Conservation (phyloP, 305 asterid genomes). For the Fraxinus floribunda region DNA sequence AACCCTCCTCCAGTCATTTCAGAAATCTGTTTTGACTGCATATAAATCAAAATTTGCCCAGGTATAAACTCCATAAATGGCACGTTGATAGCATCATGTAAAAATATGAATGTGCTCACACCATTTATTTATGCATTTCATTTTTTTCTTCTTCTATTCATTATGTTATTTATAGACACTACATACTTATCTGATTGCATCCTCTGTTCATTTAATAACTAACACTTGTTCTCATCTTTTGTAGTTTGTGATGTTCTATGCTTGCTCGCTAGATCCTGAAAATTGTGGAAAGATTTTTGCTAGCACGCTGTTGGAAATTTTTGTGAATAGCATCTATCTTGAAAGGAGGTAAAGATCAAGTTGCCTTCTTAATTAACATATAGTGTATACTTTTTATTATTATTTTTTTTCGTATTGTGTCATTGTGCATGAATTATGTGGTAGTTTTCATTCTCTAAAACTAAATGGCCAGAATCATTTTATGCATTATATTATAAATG, state of each 20-base stretch:
- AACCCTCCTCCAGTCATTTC: slow-evolving; percentile 75
- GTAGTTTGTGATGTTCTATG: slow-evolving; percentile 94
- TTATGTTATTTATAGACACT: slow-evolving; percentile 8
- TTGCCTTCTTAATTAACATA: background rate
- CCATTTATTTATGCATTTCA: background rate
- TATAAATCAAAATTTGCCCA: slow-evolving; percentile 90
- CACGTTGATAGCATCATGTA: background rate
- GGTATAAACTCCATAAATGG: slow-evolving; percentile 42
- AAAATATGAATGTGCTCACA: background rate
- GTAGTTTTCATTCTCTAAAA: background rate
- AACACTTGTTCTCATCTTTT: slow-evolving; percentile 18
- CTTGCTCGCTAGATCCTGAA: slow-evolving; percentile 94
- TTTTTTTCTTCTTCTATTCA: background rate
- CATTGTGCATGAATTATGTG: background rate
- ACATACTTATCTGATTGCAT: background rate
- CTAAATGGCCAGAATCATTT: background rate
- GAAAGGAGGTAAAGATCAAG: slow-evolving; percentile 58
- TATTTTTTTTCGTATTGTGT: background rate
- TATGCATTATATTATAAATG: background rate
- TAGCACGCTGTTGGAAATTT: slow-evolving; percentile 44
- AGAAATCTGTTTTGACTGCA: slow-evolving; percentile 74
- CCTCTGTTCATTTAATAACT: background rate
- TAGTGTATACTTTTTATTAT: background rate
- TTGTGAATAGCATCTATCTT: slow-evolving; percentile 46
- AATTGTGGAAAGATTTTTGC: slow-evolving; percentile 67